Conservation (phyloP, 768 basidiomycete genomes). For the Candolleomyces efflorescens region DNA sequence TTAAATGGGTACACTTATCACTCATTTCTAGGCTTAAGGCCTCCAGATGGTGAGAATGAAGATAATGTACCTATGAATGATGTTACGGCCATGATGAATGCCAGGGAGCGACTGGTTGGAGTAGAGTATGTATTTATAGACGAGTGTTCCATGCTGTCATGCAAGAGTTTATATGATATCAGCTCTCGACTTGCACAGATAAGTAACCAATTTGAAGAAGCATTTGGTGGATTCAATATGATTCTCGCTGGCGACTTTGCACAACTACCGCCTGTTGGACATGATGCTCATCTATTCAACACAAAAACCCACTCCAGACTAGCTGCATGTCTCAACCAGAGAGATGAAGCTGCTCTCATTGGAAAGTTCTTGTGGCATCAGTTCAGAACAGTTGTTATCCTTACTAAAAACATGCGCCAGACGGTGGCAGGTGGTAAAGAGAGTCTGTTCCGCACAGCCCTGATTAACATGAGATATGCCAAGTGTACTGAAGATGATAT, state of each 20-base stretch:
- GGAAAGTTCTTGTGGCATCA: constrained; percentile 31
- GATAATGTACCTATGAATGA: background rate
- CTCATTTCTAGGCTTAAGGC: constrained; percentile 22
- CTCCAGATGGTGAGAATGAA: background rate
- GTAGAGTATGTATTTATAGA: constrained; percentile 39
- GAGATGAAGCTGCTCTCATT: constrained; percentile 3
- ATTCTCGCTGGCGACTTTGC: constrained; percentile 45
- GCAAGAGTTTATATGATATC: constrained; percentile 24
- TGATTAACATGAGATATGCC: background rate
- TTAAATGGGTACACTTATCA: constrained; percentile 17
- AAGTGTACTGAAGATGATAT: background rate
- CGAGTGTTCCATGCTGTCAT: constrained; percentile 39
- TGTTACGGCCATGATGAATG: constrained; percentile 4
- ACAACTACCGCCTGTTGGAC: constrained; percentile 29
- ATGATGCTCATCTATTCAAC: too few relatives aligned
- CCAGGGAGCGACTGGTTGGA: constrained; percentile 15
- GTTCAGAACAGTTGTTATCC: constrained; percentile 29
- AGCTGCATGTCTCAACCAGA: background rate
- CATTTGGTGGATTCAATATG: constrained; percentile 35
- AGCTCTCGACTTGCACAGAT: constrained; percentile 15
- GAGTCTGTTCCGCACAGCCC: background rate
- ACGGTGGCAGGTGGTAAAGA: constrained; percentile 14
- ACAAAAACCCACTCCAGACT: too few relatives aligned
- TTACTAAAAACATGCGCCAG: constrained; percentile 31
- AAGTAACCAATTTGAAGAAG: constrained; percentile 10